These are phyloP conservation scores for Daldinia loculata DNA, from an alignment of 495 filamentous ascomycete species.

Conservation along the genomic window DNA sequence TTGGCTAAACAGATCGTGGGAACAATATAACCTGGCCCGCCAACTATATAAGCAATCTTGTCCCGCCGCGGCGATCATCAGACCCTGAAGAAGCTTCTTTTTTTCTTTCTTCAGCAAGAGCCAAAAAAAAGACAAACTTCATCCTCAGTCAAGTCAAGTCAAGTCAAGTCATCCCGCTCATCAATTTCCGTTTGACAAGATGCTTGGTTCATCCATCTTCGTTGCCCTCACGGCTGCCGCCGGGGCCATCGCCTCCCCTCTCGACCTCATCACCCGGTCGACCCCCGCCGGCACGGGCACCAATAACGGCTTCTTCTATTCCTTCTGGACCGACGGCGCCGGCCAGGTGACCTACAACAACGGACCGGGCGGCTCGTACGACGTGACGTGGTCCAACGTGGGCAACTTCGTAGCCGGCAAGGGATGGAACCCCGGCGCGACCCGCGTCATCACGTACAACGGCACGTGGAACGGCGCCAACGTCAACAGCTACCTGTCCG, in stretches of 20 bases:
- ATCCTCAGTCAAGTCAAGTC: neutral
- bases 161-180: neutral
- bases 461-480: constrained; percentile 59
- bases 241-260: constrained; percentile 54
- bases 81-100: constrained; percentile 12
- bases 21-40: neutral
- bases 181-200: constrained; percentile 20
- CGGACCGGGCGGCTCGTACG: constrained; percentile 63
- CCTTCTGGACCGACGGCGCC: constrained; percentile 71
- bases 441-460: constrained; percentile 54
- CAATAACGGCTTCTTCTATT: constrained; percentile 69
- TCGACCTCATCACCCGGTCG: constrained; percentile 41
- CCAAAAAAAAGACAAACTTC: constrained; percentile 1
- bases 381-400: constrained; percentile 64
- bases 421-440: constrained; percentile 66
- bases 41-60: constrained; percentile 30
- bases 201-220: constrained; percentile 48
- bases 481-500: constrained; percentile 62
- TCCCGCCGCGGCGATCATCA: constrained; percentile 28
- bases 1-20: constrained; percentile 19
- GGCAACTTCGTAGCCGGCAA: constrained; percentile 74
- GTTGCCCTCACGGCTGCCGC: constrained; percentile 49
- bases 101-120: neutral
- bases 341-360: constrained; percentile 67
- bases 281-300: constrained; percentile 57